These are phyloP conservation scores for Cornus florida DNA, from an alignment of 148 eudicot species.

Conservation along the genomic window DNA sequence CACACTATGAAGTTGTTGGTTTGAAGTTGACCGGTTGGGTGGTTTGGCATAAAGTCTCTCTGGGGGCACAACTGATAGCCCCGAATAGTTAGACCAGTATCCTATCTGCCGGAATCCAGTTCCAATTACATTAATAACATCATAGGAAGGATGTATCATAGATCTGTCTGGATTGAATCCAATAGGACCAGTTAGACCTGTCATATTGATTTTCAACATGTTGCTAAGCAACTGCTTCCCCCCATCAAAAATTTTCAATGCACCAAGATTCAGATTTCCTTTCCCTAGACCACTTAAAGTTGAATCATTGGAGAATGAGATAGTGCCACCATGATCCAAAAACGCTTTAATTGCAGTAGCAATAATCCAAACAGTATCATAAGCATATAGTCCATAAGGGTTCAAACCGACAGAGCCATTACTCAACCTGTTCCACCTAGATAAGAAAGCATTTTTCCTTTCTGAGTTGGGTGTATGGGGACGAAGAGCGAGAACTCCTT, in stretches of 20 bases:
- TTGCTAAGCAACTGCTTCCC: conserved; percentile 29
- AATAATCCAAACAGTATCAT: conserved; percentile 50
- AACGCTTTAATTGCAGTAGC: conserved; percentile 38
- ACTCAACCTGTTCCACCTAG: conserved; percentile 36
- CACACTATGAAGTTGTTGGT: conserved; percentile 20
- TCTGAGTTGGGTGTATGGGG: conserved; percentile 53
- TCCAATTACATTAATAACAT: conserved; percentile 28
- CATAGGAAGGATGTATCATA: conserved; percentile 20
- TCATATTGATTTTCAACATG: conserved; percentile 35
- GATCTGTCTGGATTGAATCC: conserved; percentile 25
- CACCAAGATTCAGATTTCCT: conserved; percentile 34
- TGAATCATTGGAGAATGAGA: conserved; percentile 34
- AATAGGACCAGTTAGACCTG: conserved; percentile 34
- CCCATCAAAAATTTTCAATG: conserved; percentile 40
- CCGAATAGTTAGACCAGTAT: conserved; percentile 45
- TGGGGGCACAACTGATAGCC: conserved; percentile 37
- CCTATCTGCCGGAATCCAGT: conserved; percentile 21
- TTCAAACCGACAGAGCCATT: conserved; percentile 29
- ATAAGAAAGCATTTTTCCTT: conserved; percentile 29
- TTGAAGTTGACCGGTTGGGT: conserved; percentile 26
- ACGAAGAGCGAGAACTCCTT: conserved; percentile 65
- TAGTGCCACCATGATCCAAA: conserved; percentile 30
- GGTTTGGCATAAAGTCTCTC: conserved; percentile 22
- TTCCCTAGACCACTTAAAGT: conserved; percentile 23
- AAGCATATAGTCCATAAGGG: conserved; percentile 44